These are phyloP conservation scores for Pichia kluyveri DNA, from an alignment of 805 yeast genomes.

Conservation along the genomic window DNA sequence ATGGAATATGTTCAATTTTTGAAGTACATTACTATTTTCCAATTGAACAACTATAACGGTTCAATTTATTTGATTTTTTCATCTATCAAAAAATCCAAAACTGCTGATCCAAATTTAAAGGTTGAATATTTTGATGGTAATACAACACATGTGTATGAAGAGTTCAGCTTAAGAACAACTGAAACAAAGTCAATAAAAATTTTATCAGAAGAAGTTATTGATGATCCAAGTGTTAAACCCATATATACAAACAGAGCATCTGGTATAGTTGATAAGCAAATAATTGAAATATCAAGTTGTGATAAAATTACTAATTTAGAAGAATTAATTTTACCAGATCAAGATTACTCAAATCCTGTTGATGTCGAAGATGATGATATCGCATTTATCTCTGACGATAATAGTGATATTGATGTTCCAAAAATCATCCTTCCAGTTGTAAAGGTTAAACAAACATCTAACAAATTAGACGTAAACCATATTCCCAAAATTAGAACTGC, in stretches of 20 bases:
- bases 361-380: constrained; percentile 12
- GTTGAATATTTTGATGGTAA: constrained; percentile 12
- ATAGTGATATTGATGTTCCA: constrained; percentile 2
- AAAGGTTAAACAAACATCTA: not conserved
- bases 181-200: constrained; percentile 16
- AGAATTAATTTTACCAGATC: constrained; percentile 4
- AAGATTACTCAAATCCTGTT: constrained; percentile 10
- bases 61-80: constrained; percentile 21
- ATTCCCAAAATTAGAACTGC: constrained; percentile 10
- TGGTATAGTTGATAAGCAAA: constrained; percentile 11
- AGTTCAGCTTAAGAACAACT: constrained; percentile 17
- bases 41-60: constrained; percentile 19
- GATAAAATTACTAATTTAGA: not conserved
- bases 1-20: constrained; percentile 14
- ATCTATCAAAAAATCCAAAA: constrained; percentile 3
- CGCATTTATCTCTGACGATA: constrained; percentile 5
- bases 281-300: constrained; percentile 15
- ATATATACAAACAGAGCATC: constrained; percentile 14
- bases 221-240: constrained; percentile 15
- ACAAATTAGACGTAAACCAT: not conserved
- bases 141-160: constrained; percentile 15
- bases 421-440: constrained; percentile 8
- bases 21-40: constrained; percentile 16
- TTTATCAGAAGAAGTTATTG: constrained; percentile 15
- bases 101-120: not conserved